phyloP scores from a whole-genome alignment of 2,329 filamentous ascomycete species.

The Epichloe coenophiala region DNA sequence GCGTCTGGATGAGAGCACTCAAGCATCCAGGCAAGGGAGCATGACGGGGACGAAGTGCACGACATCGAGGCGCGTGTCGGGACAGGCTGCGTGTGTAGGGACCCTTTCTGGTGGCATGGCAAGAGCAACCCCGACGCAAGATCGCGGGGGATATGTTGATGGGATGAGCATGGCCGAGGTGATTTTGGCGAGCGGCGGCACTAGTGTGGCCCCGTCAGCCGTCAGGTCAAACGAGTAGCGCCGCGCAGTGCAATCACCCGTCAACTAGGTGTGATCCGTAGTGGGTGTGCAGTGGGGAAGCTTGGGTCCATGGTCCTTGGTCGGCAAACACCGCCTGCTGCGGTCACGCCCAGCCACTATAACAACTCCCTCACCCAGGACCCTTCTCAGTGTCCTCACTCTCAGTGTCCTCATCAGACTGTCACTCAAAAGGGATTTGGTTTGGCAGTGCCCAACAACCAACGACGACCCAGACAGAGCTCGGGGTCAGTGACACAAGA shows the following conservation, averaged over 20 bases:
- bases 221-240: background rate
- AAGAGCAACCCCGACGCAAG: background rate
- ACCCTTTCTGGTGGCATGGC: background rate
- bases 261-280: background rate
- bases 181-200: background rate
- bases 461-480: background rate
- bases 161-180: background rate
- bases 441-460: background rate
- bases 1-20: background rate
- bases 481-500: background rate
- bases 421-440: too few relatives aligned
- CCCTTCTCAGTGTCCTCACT: too few relatives aligned
- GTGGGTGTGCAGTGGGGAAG: background rate
- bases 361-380: background rate
- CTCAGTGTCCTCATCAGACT: too few relatives aligned
- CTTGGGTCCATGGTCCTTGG: background rate
- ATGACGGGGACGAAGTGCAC: background rate
- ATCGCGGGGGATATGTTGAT: background rate
- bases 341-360: constrained; percentile 9
- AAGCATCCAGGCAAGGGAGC: background rate
- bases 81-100: background rate
- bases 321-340: constrained; percentile 13
- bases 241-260: background rate
- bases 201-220: too few relatives aligned
- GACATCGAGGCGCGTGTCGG: background rate